Evolutionary conservation across 163 green algal genomes (phyloP).

Genomic region (Trebouxiophyceae sp.): DNA sequence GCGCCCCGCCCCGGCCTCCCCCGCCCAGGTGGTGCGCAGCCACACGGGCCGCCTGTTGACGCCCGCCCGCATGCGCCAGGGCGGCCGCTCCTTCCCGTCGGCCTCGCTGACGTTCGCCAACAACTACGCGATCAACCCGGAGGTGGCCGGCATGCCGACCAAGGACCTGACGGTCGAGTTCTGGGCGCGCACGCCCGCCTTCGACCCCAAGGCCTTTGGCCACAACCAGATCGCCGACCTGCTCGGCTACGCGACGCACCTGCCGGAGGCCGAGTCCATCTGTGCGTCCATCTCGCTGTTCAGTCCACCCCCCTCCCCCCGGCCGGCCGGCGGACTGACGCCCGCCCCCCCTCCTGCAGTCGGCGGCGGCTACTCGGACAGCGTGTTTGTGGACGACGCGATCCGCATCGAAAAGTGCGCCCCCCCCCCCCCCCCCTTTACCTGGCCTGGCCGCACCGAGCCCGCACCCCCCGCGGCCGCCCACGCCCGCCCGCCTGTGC

Average conservation of each 20-base stretch:
- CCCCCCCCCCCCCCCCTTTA: no score
- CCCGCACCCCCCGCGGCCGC: no score
- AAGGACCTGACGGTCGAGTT: conserved; percentile 72
- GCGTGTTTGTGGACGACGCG: conserved; percentile 71
- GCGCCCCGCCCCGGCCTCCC: no score
- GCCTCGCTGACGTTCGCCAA: conserved; percentile 62
- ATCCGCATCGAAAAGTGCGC: conserved; percentile 70
- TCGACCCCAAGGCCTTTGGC: conserved; percentile 4
- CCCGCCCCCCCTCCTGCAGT: conserved; percentile 1
- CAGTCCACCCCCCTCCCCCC: background rate
- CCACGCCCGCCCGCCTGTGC: no score
- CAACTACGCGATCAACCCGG: conserved; percentile 68
- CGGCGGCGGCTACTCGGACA: conserved; percentile 1
- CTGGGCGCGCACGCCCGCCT: conserved; percentile 55
- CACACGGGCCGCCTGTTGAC: no score
- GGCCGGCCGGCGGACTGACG: background rate
- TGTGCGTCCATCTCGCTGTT: background rate
- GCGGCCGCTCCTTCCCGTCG: background rate
- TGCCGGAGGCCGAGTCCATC: conserved; percentile 1
- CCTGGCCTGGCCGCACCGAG: no score
- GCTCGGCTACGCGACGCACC: conserved; percentile 37
- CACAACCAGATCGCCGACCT: conserved; percentile 13
- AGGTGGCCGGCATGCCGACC: conserved; percentile 36
- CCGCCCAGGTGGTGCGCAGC: no score
- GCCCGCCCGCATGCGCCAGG: no score